phyloP scores from a whole-genome alignment of 2,329 filamentous ascomycete genomes.

The Claviceps sp. region DNA sequence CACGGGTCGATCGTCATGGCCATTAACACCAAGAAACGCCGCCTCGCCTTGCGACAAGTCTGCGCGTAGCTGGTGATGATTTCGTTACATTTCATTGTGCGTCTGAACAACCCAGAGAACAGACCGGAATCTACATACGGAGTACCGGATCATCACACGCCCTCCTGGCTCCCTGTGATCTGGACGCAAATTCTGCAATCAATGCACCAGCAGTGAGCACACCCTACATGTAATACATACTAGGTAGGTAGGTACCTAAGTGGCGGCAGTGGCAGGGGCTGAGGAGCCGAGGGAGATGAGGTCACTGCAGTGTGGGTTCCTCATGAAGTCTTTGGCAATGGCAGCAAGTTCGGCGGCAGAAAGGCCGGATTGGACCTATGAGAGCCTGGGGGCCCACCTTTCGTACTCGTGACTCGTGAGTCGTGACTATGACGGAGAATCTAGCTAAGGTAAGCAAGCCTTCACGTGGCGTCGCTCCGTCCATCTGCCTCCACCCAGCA shows the following conservation, averaged over 20 bases:
- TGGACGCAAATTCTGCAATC: not conserved
- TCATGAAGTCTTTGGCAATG: too few relatives aligned
- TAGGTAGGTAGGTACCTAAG: not conserved
- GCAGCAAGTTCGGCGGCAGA: not conserved
- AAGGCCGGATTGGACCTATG: not conserved
- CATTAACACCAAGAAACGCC: too few relatives aligned
- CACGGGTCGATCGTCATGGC: too few relatives aligned
- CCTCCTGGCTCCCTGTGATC: too few relatives aligned
- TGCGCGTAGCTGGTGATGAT: too few relatives aligned
- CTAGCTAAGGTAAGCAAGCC: not conserved
- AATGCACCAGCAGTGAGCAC: not conserved
- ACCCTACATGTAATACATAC: too few relatives aligned
- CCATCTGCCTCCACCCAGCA: not conserved
- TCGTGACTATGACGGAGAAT: not conserved
- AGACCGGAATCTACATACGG: too few relatives aligned
- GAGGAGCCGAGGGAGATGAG: not conserved
- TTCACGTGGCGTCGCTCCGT: not conserved
- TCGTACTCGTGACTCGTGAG: too few relatives aligned
- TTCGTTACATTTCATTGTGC: too few relatives aligned
- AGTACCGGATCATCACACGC: too few relatives aligned
- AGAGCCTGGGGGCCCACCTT: not conserved
- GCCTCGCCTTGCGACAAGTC: too few relatives aligned
- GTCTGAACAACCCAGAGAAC: too few relatives aligned
- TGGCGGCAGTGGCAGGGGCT: not conserved
- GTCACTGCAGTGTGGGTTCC: not conserved